Conservation (phyloP, 1,139 yeast genomes). For the Yamadazyma friedrichii region DNA sequence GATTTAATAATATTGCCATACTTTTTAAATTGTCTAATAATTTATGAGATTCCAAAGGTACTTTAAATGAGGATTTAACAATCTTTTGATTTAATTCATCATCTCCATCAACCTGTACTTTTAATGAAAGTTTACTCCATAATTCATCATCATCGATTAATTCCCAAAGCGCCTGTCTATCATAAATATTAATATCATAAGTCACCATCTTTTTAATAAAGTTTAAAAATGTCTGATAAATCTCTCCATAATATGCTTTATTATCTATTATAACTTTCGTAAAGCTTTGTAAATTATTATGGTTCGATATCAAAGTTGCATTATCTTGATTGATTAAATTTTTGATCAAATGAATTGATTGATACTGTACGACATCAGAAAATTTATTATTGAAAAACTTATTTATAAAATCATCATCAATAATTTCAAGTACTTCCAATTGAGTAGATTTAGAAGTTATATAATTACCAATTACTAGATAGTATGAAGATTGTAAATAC, state of each 20-base stretch:
- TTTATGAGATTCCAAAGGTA: conserved; percentile 13
- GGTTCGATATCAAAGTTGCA: conserved; percentile 11
- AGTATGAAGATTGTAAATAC: conserved; percentile 29
- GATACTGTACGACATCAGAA: conserved; percentile 39
- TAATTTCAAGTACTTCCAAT: conserved; percentile 13
- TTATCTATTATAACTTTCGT: conserved; percentile 36
- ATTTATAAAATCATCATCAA: conserved; percentile 19
- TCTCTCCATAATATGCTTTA: conserved; percentile 35
- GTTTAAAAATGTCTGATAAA: conserved; percentile 24
- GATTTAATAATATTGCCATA: conserved; percentile 13
- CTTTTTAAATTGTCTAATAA: conserved; percentile 13
- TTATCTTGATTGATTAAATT: conserved; percentile 24
- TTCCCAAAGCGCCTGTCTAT: conserved; percentile 21
- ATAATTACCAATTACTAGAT: conserved; percentile 37
- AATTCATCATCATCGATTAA: conserved; percentile 12
- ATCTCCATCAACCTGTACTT: conserved; percentile 1
- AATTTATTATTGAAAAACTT: conserved; percentile 23
- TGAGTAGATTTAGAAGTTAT: conserved; percentile 22
- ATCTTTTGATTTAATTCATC: conserved; percentile 8
- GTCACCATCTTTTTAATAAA: conserved; percentile 32
- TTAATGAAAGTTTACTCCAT: conserved; percentile 8
- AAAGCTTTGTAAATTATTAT: conserved; percentile 17
- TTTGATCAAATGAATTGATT: conserved; percentile 36
- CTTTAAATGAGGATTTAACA: conserved; percentile 10
- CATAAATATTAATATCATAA: conserved; percentile 12